These are phyloP conservation scores for Globisporangium iwayamae DNA, from an alignment of 352 stramenopile genomes.

Conservation along the genomic window DNA sequence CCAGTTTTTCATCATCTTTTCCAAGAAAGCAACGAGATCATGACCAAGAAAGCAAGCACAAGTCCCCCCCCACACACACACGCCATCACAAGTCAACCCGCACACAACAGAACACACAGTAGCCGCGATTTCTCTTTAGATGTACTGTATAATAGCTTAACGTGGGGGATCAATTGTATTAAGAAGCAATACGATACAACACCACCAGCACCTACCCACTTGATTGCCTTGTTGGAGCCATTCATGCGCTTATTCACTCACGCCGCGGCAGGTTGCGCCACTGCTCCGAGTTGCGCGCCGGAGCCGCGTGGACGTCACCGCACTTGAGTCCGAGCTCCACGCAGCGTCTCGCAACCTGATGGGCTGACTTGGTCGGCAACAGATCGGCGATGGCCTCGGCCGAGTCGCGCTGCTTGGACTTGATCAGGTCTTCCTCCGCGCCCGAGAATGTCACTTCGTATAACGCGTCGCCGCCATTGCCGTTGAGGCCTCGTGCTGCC, in stretches of 20 bases:
- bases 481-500: neutral
- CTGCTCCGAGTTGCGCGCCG: slow-evolving; percentile 39
- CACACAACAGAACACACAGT: no score
- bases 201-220: neutral
- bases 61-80: neutral
- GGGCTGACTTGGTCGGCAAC: slow-evolving; percentile 30
- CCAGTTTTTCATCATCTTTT: neutral
- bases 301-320: slow-evolving; percentile 24
- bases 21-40: neutral
- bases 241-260: neutral
- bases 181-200: slow-evolving; percentile 3
- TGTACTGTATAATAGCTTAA: slow-evolving; percentile 3
- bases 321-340: slow-evolving; percentile 55
- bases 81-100: neutral
- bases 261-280: slow-evolving; percentile 24
- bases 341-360: slow-evolving; percentile 48
- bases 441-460: slow-evolving; percentile 42
- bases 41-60: neutral
- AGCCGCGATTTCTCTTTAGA: slow-evolving; percentile 2
- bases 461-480: neutral
- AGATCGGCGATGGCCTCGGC: slow-evolving; percentile 28
- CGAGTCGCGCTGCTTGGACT: slow-evolving; percentile 35
- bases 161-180: neutral
- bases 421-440: slow-evolving; percentile 50
- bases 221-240: neutral